These are phyloP conservation scores for Suillus subluteus DNA, from an alignment of 768 basidiomycete genomes.

Conservation along the genomic window DNA sequence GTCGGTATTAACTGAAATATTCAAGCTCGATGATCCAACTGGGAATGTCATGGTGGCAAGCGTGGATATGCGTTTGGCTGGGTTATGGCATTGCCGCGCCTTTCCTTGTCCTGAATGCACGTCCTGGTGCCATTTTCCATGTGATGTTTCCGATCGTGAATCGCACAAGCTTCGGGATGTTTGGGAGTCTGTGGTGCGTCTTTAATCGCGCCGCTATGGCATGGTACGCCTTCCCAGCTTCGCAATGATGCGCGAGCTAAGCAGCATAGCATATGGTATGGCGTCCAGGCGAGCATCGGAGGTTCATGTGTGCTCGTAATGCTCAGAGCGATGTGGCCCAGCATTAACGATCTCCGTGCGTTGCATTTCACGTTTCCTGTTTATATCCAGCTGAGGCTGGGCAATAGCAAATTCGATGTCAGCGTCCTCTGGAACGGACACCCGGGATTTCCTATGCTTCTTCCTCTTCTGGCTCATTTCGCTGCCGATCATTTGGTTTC, in stretches of 20 bases:
- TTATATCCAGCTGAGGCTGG: not conserved
- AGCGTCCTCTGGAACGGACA: constrained; percentile 72
- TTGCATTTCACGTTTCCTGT: constrained; percentile 17
- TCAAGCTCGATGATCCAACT: constrained; percentile 62
- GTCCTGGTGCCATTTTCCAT: constrained; percentile 78
- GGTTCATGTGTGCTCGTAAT: constrained; percentile 76
- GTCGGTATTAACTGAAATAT: not conserved
- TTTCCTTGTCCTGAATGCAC: constrained; percentile 77
- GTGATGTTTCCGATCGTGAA: constrained; percentile 77
- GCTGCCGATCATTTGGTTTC: constrained; percentile 81
- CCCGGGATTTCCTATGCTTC: constrained; percentile 80
- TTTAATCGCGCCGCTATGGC: constrained; percentile 78
- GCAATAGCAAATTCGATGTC: constrained; percentile 67
- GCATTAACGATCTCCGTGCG: constrained; percentile 66
- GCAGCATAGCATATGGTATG: constrained; percentile 66
- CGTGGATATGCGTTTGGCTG: constrained; percentile 80
- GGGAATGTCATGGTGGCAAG: constrained; percentile 83
- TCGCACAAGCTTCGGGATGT: constrained; percentile 78
- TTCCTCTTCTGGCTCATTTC: constrained; percentile 87
- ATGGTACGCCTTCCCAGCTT: constrained; percentile 49
- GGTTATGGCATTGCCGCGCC: constrained; percentile 62
- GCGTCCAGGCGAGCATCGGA: constrained; percentile 83
- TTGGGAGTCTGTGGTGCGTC: constrained; percentile 78
- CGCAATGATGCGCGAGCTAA: constrained; percentile 19
- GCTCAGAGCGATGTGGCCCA: constrained; percentile 78